Base-by-base conservation (phyloP, 805 yeast genomes). In the Metschnikowia chrysomelidarum region DNA sequence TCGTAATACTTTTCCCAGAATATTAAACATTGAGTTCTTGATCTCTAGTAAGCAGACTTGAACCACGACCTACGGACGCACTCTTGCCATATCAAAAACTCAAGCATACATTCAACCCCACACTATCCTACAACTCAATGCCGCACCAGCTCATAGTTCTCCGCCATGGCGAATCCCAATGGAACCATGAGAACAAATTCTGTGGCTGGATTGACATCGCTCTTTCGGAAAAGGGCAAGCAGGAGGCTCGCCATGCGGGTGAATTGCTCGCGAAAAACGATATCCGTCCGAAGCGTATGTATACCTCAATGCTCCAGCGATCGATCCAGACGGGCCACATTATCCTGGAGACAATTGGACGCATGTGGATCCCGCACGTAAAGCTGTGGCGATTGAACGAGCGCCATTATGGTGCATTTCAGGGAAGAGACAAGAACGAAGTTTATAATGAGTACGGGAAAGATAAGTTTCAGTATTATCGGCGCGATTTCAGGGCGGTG, bases 141-240 rank as follows among this genome's bases (percentile, higher is more conserved):
- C 40, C 45, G 6, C 67, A 61, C 44, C 62, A 62, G 40, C 55
- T 67, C 28, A 60, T 67, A 12, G 62, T 67, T 4, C 60, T 67
- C 24, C 65, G 73, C 43, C 73, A 67, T 46, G 73, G 73, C 26
- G 71, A 67, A 41, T 59, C 67, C 6, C 60, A 60, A 46, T 62
- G 70, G 63, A 67, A 67, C 41, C 63, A 66, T 31, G 69, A 60
- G 30, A 65, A 64, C 47, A 61, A 57, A 43, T 67, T 67, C 45
- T 64, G 72, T 35, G 73, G 73, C 10, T 67, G 73, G 73, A 60
- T 67, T 16, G 73, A 67, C 40, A 54, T 64, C n/a, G 63, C 67
- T 19, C 53, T 67, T 14, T 53, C 63, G 19, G 53, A 45, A 5
- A 62, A 61, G 36, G 73, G 73, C 5, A 51, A 56, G 34, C 26